Conservation (phyloP, 176 grass and related monocot species). For the Ensete glaucum region DNA sequence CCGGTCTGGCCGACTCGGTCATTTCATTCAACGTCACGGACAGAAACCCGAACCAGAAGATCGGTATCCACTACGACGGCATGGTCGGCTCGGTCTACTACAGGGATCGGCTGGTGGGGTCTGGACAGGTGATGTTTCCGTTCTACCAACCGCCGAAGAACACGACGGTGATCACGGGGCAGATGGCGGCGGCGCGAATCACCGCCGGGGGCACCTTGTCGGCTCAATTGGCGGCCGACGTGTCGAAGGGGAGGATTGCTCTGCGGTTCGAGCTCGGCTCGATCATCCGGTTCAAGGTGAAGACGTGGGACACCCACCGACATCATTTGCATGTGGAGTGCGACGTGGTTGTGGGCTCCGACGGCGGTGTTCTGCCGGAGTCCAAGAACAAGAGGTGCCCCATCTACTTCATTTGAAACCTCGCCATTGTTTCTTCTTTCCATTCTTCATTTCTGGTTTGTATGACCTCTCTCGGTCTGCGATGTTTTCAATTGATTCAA, state of each 20-base stretch:
- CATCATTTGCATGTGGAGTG: conserved; percentile 62
- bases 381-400: conserved; percentile 32
- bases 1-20: conserved; percentile 20
- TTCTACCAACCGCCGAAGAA: conserved; percentile 71
- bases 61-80: conserved; percentile 50
- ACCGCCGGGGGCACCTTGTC: conserved; percentile 19
- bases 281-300: conserved; percentile 49
- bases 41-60: conserved; percentile 63
- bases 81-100: conserved; percentile 46
- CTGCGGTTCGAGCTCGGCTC: conserved; percentile 49
- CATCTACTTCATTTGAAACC: conserved; percentile 9
- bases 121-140: conserved; percentile 24
- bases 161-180: conserved; percentile 29
- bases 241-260: conserved; percentile 23
- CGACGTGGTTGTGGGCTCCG: conserved; percentile 17
- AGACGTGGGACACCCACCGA: conserved; percentile 53
- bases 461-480: too few relatives aligned
- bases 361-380: conserved; percentile 35
- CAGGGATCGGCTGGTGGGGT: conserved; percentile 38
- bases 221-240: conserved; percentile 30
- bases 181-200: conserved; percentile 19
- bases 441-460: too few relatives aligned
- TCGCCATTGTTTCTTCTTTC: too few relatives aligned
- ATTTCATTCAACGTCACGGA: conserved; percentile 47
- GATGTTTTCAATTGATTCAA: too few relatives aligned